Percentiles rank a stretch among this genome's conserved stretches.
Evolutionary conservation across 495 filamentous ascomycete genomes (phyloP).

Genomic region (Collariella sp.): DNA sequence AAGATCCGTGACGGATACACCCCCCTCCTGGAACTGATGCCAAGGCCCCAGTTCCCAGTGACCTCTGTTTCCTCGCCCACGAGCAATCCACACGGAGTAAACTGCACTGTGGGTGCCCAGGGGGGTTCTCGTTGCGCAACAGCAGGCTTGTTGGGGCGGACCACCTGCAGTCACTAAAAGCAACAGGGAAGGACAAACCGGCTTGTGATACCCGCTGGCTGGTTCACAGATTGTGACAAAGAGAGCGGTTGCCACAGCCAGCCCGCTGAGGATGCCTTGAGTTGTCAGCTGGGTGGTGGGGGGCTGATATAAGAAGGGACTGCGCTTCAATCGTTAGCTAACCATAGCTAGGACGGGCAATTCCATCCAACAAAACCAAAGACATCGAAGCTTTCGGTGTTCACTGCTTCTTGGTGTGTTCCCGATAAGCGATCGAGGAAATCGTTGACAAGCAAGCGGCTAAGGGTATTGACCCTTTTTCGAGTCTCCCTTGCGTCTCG

Average conservation of each 20-base stretch:
- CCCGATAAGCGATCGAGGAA: too few relatives aligned
- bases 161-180: neutral
- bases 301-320: neutral
- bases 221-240: neutral
- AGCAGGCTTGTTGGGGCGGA: neutral
- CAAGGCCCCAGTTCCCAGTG: neutral
- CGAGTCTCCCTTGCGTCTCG: neutral
- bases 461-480: neutral
- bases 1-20: neutral
- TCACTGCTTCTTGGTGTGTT: too few relatives aligned
- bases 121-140: neutral
- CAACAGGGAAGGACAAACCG: neutral
- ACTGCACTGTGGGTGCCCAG: neutral
- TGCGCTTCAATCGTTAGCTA: neutral
- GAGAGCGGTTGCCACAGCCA: neutral
- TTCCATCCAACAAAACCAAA: too few relatives aligned
- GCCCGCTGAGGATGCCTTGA: neutral
- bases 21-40: neutral
- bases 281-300: neutral
- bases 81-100: conserved; percentile 4
- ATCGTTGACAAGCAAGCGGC: neutral
- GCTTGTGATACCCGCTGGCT: neutral
- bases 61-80: too few relatives aligned
- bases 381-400: too few relatives aligned
- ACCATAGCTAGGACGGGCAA: too few relatives aligned